Evolutionary conservation across 805 yeast genomes (phyloP), one percentile per base, ranked within the genome.

Genomic region (Barnettozyma wickerhamii): DNA sequence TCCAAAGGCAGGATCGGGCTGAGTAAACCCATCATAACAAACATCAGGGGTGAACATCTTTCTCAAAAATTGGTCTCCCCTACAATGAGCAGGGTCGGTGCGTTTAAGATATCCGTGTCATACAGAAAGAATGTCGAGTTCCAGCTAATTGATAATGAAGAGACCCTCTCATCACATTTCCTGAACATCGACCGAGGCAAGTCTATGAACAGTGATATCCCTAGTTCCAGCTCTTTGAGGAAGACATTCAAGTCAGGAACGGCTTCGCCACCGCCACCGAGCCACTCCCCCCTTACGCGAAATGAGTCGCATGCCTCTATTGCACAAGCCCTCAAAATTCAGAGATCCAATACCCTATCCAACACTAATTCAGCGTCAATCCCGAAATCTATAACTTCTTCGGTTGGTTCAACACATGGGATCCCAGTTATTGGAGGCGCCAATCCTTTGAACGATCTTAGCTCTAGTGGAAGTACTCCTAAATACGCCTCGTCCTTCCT

Each of bases 1-100:
- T 82, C 95, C 1, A 81, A 80, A 56, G 95, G 96, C 3, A 67
- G 97, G 46, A 75, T 89, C 19, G 97, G 97, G 0, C 69, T 91
- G 40, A 81, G 91, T 46, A 83, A 84, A 57, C 66, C 81, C 4
- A 72, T 82, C 3, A 72, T 79, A 19, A 37, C 17, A 15, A 45
- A 57, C 30, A 50, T 55, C 5, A 28, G 42, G 1, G 62, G 63
- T 14, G 64, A 78, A 14, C 86, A 82, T 53, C 64, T 84, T 43
- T 71, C 70, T 19, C 84, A 81, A 37, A 77, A 77, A 52, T 70
- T 70, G 41, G 74, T 93, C 40, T 72, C 76, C 5, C 87, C 95
- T 0, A 76, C 93, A 3, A 69, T 74, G 41, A 87, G 96, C 0
- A 78, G 84, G 7, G 68, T 77, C 34, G 99, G 99, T 0, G 66